Percentiles rank a stretch among this genome's conserved stretches.
Evolutionary conservation across 805 yeast species (phyloP).

Genomic region (Komagataella kurtzmanii): DNA sequence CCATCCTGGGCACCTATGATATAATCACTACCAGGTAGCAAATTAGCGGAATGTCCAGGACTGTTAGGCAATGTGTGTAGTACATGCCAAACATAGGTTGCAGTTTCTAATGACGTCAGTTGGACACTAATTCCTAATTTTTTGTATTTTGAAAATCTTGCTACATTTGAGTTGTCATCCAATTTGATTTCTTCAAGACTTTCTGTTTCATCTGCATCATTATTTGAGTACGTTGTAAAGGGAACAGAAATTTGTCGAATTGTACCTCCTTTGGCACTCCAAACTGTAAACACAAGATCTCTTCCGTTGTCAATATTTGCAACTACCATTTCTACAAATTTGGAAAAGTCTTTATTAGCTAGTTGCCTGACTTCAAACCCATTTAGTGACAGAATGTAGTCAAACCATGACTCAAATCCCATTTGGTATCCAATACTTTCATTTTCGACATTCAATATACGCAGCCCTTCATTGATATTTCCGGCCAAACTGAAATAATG

Average conservation of each 20-base stretch:
- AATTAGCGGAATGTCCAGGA: constrained; percentile 76
- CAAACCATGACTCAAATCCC: constrained; percentile 78
- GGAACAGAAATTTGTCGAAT: constrained; percentile 25
- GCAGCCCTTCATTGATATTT: constrained; percentile 32
- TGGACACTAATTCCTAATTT: constrained; percentile 59
- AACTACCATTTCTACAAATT: constrained; percentile 4
- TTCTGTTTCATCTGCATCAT: constrained; percentile 10
- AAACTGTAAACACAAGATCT: constrained; percentile 42
- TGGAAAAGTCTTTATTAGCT: constrained; percentile 3
- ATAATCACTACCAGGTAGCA: constrained; percentile 77
- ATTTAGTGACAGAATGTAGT: constrained; percentile 70
- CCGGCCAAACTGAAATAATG: constrained; percentile 14
- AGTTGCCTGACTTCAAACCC: constrained; percentile 39
- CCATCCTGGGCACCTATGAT: constrained; percentile 86
- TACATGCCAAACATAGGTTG: constrained; percentile 83
- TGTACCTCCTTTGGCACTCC: constrained; percentile 82
- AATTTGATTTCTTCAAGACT: constrained; percentile 14
- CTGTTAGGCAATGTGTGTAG: constrained; percentile 57
- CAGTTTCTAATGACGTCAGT: constrained; percentile 60
- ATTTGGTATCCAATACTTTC: constrained; percentile 32
- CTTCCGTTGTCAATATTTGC: constrained; percentile 6
- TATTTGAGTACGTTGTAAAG: constrained; percentile 9
- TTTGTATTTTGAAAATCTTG: constrained; percentile 24
- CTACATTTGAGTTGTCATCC: constrained; percentile 13
- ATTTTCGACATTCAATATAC: constrained; percentile 37